A percentile compares a stretch with the other conserved stretches of the same genome.
phyloP scores from a whole-genome alignment of 768 basidiomycete species.

The Phaeotremella fagi region DNA sequence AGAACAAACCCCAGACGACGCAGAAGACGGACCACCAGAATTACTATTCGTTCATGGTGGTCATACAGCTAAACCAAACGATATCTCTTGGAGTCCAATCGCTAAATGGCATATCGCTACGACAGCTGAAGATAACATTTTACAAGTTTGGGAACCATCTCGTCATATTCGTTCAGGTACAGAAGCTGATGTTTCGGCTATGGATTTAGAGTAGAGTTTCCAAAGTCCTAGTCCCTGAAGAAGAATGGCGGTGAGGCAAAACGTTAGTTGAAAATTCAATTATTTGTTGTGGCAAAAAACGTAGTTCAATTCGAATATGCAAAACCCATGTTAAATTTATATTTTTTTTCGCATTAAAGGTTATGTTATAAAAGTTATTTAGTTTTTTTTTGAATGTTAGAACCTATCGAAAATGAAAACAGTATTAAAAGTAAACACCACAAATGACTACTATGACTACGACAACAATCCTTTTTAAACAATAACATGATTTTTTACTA shows the following conservation, averaged over 20 bases:
- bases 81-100: slow-evolving; percentile 81
- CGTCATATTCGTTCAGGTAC: slow-evolving; percentile 92
- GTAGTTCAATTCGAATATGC: too few species aligned
- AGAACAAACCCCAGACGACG: slow-evolving; percentile 96
- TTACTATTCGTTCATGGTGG: slow-evolving; percentile 92
- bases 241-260: background rate
- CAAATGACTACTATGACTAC: too few species aligned
- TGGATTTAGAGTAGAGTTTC: slow-evolving; percentile 65
- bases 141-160: slow-evolving; percentile 96
- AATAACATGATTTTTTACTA: too few species aligned
- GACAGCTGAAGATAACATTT: slow-evolving; percentile 93
- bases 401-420: too few species aligned
- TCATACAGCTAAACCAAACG: slow-evolving; percentile 66
- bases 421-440: too few species aligned
- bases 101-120: slow-evolving; percentile 83
- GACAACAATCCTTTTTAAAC: too few species aligned
- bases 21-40: slow-evolving; percentile 97
- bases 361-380: too few species aligned
- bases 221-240: too few species aligned
- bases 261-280: background rate
- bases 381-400: too few species aligned
- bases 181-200: slow-evolving; percentile 73
- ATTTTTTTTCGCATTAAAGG: too few species aligned
- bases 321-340: too few species aligned
- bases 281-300: too few species aligned